Evolutionary conservation across 805 yeast genomes (phyloP), one percentile per base, ranked within the genome.

Genomic region (Jamesozyma gamospora): DNA sequence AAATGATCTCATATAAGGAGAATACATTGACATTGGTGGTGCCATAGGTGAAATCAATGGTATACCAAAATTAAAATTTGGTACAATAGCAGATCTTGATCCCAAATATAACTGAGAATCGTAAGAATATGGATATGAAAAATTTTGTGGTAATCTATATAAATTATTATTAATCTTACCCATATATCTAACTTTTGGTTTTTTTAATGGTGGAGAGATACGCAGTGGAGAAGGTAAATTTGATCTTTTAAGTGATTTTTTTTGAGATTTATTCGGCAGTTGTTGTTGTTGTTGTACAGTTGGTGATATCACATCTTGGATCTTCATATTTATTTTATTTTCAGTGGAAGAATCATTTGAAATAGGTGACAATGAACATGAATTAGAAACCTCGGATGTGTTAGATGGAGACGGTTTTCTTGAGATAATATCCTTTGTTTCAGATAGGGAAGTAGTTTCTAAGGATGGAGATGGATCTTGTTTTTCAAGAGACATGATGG

Each of bases 171-270:
- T 21, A 27, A 29, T 21, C 31, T 42, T 45, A 6, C 62, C 62
- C 27, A 56, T 28, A 34, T 56, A 58, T 39, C 49, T 54, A 11
- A 58, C 61, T 14, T 55, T 48, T 12, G 56, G 56, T 36, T 48
- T 53, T 29, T 48, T 44, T 13, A 50, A 41, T 29, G 48, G 41
- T 9, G 28, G 33, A 34, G 28, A 5, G 16, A 38, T 6, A 13
- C 42, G 37, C 12, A 56, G 41, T 2, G 62, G 59, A 4, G 53
- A 45, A 4, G 62, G 62, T 6, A 56, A 40, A 18, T 43, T 46
- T 15, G 43, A 46, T 31, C 62, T 42, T 34, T 50, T 50, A 21
- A 56, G 36, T 3, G 60, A 51, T n/a, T 43, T 44, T 12, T 44
- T 26, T 29, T 17, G 28, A 6, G n/a, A n/a, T 21, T 36, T 41